phyloP scores from a whole-genome alignment of 768 basidiomycete species.

The Tubosaeta sp. region DNA sequence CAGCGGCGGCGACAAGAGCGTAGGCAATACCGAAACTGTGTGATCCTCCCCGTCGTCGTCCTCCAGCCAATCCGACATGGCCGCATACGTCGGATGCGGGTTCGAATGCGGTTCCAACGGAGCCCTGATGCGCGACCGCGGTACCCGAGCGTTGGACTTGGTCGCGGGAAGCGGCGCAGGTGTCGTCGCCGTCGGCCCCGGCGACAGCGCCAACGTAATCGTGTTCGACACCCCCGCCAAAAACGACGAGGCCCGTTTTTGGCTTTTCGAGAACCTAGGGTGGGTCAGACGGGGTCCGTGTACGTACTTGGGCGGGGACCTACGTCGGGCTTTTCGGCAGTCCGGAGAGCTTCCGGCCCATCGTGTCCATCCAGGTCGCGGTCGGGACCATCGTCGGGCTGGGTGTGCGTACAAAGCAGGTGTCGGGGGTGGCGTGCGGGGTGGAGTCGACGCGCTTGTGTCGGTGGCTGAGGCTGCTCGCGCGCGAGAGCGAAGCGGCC shows the following conservation, averaged over 20 bases:
- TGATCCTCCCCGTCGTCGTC: conserved; percentile 33
- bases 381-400: conserved; percentile 10
- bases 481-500: conserved; percentile 7
- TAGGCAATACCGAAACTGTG: conserved; percentile 12
- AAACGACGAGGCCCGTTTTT: conserved; percentile 64
- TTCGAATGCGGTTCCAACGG: conserved; percentile 1
- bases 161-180: conserved; percentile 10
- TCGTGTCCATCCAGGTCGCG: conserved; percentile 51
- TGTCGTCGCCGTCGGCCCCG: conserved; percentile 33
- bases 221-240: conserved; percentile 62
- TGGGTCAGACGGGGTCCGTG: neutral
- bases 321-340: conserved; percentile 53
- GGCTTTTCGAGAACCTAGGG: conserved; percentile 57
- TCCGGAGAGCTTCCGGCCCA: conserved; percentile 60
- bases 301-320: conserved; percentile 21
- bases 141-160: neutral
- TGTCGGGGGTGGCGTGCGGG: conserved; percentile 4
- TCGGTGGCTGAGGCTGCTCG: conserved; percentile 13
- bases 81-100: conserved; percentile 11
- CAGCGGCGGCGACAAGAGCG: neutral
- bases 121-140: neutral
- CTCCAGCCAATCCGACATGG: conserved; percentile 26
- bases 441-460: conserved; percentile 7
- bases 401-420: conserved; percentile 7
- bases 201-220: conserved; percentile 45